A percentile compares a stretch with the other conserved stretches of the same genome.
Conservation (phyloP, 2,329 filamentous ascomycete genomes). For the Chaetomiaceae sp. region DNA sequence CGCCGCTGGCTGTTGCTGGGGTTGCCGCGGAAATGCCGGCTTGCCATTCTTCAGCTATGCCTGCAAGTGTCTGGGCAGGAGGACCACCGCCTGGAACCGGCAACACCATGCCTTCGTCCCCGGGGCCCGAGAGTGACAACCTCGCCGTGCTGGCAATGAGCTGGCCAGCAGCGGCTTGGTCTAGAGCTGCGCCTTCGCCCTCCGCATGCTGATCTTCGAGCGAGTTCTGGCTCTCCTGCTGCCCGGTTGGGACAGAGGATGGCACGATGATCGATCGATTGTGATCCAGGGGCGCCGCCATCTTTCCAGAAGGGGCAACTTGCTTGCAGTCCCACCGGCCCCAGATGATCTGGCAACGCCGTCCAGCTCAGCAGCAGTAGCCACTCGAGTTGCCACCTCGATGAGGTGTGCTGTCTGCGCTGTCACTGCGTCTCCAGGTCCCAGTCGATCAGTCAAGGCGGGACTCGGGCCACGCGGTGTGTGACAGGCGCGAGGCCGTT, state of each 20-base stretch:
- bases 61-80: slow-evolving; percentile 23
- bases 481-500: not conserved
- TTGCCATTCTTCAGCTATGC: slow-evolving; percentile 12
- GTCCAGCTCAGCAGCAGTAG: not conserved
- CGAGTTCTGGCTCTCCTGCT: slow-evolving; percentile 1
- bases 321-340: slow-evolving; percentile 10
- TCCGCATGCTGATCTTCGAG: not conserved
- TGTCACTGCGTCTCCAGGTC: slow-evolving; percentile 1
- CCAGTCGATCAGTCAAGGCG: not conserved
- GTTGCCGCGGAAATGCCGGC: not conserved
- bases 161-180: slow-evolving; percentile 18
- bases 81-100: not conserved
- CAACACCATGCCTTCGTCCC: slow-evolving; percentile 10
- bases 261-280: slow-evolving; percentile 10
- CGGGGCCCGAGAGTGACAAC: slow-evolving; percentile 22
- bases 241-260: slow-evolving; percentile 5
- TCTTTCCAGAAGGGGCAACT: slow-evolving; percentile 15
- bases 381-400: not conserved
- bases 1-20: not conserved
- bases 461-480: not conserved
- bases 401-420: not conserved
- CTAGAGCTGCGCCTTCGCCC: slow-evolving; percentile 6
- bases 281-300: not conserved
- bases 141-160: slow-evolving; percentile 26
- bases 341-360: slow-evolving; percentile 23